Evolutionary conservation across 345 rosid species (phyloP), one percentile per base, ranked within the genome.

Genomic region (Cardamine occulta): DNA sequence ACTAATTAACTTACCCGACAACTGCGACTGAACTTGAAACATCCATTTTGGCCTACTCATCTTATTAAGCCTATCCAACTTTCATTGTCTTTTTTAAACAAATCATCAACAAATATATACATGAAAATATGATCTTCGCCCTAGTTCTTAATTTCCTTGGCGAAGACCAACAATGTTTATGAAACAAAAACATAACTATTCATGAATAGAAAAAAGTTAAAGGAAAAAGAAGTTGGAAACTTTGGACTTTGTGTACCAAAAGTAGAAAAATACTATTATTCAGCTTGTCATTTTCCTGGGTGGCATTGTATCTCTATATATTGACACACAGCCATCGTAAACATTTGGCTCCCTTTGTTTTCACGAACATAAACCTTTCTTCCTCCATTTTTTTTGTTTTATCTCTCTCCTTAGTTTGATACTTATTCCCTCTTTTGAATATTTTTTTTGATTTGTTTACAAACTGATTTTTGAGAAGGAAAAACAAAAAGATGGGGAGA

Each of bases 261-360:
- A 75, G 29, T 51, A 75, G 56, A 42, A 68, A 68, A 39, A 29
- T 29, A 39, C 14, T 24, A 24, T 28, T n/a, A 40, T 26, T 26
- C 37, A 60, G 8, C 55, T 75, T 75, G 74, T 60, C 69, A 44
- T 68, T 68, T 68, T 61, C 57, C 17, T 15, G n/a, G 35, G 74
- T 34, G 26, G 64, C 74, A 62, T 12, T 59, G 13, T 60, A 60
- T 68, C 48, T 37, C 17, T 61, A n/a, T 68, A 62, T 57, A 53
- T 62, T 7, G 47, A 45, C 75, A 69, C 75, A 76, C 65, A 63
- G 80, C 59, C 75, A 70, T 70, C 65, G 49, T 63, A 34, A 31
- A 15, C 79, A 75, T 68, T 51, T 76, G 63, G 55, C 56, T 23
- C 60, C 55, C 48, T 68, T 60, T 51, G 42, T 29, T 61, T 61